Evolutionary conservation across 108 stramenopile species (phyloP).

Genomic region (Mediolabrus comicus): DNA sequence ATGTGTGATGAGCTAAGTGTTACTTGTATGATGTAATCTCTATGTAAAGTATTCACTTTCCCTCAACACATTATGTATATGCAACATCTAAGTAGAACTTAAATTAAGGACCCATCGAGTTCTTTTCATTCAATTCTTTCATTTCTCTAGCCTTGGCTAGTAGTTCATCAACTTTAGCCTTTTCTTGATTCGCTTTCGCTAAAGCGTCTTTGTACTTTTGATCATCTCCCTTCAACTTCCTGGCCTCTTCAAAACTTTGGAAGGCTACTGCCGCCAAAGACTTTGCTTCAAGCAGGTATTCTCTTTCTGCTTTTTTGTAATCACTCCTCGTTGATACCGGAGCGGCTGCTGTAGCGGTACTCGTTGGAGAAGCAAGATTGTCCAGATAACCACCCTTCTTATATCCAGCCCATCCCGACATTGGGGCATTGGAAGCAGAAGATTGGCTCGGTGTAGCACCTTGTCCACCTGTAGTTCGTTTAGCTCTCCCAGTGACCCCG

Average conservation of each 20-base stretch:
- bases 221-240: constrained; percentile 1
- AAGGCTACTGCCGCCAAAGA: constrained; percentile 17
- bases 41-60: too few species aligned
- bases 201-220: constrained; percentile 17
- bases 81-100: background rate
- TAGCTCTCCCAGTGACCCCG: constrained; percentile 13
- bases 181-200: constrained; percentile 22
- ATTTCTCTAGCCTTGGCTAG: constrained; percentile 33
- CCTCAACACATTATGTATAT: too few species aligned
- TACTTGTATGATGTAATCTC: too few species aligned
- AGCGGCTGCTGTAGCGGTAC: background rate
- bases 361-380: constrained; percentile 13
- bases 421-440: constrained; percentile 6
- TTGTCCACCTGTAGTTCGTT: background rate
- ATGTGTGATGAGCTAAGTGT: too few species aligned
- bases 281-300: constrained; percentile 32
- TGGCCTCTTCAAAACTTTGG: constrained; percentile 32
- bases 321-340: constrained; percentile 1
- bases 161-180: constrained; percentile 23
- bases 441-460: background rate
- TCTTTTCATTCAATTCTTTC: constrained; percentile 27
- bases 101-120: background rate
- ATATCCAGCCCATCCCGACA: constrained; percentile 35
- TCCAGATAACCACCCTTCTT: constrained; percentile 35
- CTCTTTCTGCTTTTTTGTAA: constrained; percentile 24